Percentiles rank a stretch among this genome's conserved stretches.
phyloP scores from a whole-genome alignment of 1,139 yeast species.

The Taphrina sp. region DNA sequence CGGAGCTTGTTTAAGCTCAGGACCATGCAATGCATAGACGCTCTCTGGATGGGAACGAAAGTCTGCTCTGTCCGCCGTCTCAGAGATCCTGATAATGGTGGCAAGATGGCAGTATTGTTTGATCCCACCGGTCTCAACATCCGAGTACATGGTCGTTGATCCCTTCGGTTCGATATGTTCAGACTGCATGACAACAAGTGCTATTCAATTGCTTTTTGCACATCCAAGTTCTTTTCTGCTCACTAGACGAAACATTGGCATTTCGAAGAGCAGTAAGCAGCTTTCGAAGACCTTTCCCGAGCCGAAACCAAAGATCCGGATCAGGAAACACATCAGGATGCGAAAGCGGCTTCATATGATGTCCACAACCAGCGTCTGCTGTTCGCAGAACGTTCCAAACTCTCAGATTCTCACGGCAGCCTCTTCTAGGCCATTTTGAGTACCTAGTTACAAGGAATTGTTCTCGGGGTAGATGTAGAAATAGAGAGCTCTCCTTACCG shows the following conservation, averaged over 20 bases:
- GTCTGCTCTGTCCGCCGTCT: constrained; percentile 16
- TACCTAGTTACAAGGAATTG: too few relatives aligned
- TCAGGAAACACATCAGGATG: constrained; percentile 25
- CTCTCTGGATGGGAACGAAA: constrained; percentile 15
- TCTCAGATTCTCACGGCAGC: too few relatives aligned
- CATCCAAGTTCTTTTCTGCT: constrained; percentile 42
- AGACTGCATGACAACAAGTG: not conserved
- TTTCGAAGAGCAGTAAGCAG: constrained; percentile 38
- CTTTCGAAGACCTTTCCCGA: constrained; percentile 26
- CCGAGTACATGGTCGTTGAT: constrained; percentile 44
- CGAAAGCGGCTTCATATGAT: constrained; percentile 23
- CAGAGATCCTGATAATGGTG: constrained; percentile 7
- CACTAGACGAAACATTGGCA: constrained; percentile 47
- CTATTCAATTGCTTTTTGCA: constrained; percentile 37
- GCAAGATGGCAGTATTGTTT: constrained; percentile 39
- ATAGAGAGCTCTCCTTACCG: too few relatives aligned
- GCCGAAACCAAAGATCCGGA: constrained; percentile 26
- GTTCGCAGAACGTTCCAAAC: too few relatives aligned
- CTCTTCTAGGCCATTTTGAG: too few relatives aligned
- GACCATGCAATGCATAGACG: not conserved
- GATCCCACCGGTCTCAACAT: constrained; percentile 44
- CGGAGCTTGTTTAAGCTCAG: not conserved
- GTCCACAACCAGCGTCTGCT: too few relatives aligned
- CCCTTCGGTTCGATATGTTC: constrained; percentile 43
- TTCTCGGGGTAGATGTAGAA: too few relatives aligned